These are phyloP conservation scores for Dichomitus squalens DNA, from an alignment of 1,284 basidiomycete genomes.

Conservation along the genomic window DNA sequence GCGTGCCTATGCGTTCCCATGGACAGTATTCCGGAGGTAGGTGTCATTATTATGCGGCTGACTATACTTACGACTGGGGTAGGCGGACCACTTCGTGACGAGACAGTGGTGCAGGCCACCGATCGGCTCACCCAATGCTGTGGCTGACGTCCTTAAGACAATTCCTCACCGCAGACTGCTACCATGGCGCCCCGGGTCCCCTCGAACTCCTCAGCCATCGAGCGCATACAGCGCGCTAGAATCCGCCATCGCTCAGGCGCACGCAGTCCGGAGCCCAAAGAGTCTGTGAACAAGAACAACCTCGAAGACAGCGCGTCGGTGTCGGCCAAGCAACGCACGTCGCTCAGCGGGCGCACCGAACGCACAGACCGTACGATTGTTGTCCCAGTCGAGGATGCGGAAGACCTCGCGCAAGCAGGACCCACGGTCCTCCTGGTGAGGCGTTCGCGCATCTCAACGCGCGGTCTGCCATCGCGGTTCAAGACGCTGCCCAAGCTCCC, in stretches of 20 bases:
- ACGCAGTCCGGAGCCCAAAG: conserved; percentile 19
- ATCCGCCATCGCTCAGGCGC: conserved; percentile 30
- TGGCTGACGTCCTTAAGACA: not conserved
- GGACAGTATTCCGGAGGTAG: not conserved
- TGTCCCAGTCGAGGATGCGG: conserved; percentile 26
- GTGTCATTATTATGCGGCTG: not conserved
- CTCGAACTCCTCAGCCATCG: conserved; percentile 22
- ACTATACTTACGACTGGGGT: not conserved
- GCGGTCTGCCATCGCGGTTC: conserved; percentile 3
- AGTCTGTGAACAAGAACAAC: too few species aligned
- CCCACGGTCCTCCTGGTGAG: conserved; percentile 29
- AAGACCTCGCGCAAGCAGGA: conserved; percentile 6
- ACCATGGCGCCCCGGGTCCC: conserved; percentile 26
- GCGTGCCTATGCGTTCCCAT: not conserved
- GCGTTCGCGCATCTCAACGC: conserved; percentile 10
- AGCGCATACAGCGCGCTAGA: conserved; percentile 11
- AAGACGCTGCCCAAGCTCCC: conserved; percentile 15
- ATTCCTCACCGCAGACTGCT: not conserved
- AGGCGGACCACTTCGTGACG: not conserved
- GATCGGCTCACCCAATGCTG: not conserved
- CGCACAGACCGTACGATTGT: conserved; percentile 17
- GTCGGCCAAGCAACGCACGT: not conserved
- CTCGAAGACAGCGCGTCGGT: not conserved
- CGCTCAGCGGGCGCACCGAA: not conserved
- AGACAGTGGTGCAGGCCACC: not conserved